These are phyloP conservation scores for Jaminaea rosea DNA, from an alignment of 1,284 basidiomycete species.

Conservation along the genomic window DNA sequence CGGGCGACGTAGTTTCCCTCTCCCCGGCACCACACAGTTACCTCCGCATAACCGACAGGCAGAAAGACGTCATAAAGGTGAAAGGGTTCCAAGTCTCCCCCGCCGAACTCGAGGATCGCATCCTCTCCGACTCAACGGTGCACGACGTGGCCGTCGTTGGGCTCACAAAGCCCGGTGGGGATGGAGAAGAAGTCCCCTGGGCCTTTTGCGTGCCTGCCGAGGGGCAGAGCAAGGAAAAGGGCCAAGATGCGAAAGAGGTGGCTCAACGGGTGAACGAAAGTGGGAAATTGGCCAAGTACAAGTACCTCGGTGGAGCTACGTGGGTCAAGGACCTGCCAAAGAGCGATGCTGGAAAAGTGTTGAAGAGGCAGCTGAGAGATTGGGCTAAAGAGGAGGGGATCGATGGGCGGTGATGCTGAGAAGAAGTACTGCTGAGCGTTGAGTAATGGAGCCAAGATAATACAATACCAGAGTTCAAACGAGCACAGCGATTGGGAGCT, in stretches of 20 bases:
- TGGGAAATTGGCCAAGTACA: conserved; percentile 34
- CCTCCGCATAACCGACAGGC: conserved; percentile 35
- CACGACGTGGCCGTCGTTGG: conserved; percentile 33
- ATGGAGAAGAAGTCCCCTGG: conserved; percentile 8
- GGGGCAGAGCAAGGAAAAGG: conserved; percentile 7
- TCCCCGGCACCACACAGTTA: conserved; percentile 33
- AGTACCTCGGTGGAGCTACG: conserved; percentile 26
- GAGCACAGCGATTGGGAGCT: too few species aligned
- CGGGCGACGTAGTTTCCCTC: conserved; percentile 40
- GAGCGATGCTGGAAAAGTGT: conserved; percentile 36
- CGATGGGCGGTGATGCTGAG: neutral
- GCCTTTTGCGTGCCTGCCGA: conserved; percentile 21
- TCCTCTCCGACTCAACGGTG: conserved; percentile 21
- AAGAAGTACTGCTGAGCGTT: neutral
- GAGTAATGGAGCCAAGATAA: too few species aligned
- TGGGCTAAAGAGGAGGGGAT: neutral
- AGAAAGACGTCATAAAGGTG: conserved; percentile 46
- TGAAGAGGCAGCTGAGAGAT: conserved; percentile 32
- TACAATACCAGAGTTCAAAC: too few species aligned
- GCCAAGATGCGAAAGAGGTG: conserved; percentile 9
- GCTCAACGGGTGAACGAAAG: conserved; percentile 22
- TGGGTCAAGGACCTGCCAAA: conserved; percentile 39
- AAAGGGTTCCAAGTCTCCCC: conserved; percentile 45
- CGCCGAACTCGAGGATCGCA: conserved; percentile 32
- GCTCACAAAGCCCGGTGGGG: conserved; percentile 27